Evolutionary conservation across 2,329 filamentous ascomycete species (phyloP), one percentile per base, ranked within the genome.

Genomic region (Diaporthe australafricana): DNA sequence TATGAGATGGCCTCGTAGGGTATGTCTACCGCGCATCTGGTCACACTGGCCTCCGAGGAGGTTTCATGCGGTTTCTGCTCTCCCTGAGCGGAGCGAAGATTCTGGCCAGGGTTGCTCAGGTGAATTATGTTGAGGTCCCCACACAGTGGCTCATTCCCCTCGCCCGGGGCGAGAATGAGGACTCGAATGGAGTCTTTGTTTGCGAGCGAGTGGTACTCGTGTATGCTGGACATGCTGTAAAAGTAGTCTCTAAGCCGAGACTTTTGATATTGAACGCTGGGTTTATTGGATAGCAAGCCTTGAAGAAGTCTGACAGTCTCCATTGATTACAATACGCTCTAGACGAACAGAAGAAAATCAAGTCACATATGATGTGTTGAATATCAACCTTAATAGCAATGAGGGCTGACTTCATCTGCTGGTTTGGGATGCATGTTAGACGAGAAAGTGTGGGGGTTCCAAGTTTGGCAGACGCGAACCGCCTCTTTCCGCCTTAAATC

Each of bases 1-100:
- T 71, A 71, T 3, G 70, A 71, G 1, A 71, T 47, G 6, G 62
- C 70, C 22, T 68, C 70, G 6, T 56, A 71, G 4, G 52, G 7
- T 16, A 14, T 38, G 0, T 35, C 52, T 14, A 30, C 16, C 1
- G 30, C 35, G 17, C 20, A 55, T 9, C 30, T 38, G 52, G 6
- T 17, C 14, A 53, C 14, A 6, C 20, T 3, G 6, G 50, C 2
- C 6, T 3, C 17, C 7, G 50, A 11, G 3, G 50, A 53, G 5
- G 27, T 53, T 9, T 20, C 9, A 1, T 3, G 52, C 1, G 27
- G 52, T 55, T 35, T 32, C 5, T n/a, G 27, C 30, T 1, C 52
- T 32, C 17, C 6, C 8, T 35, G 52, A 2, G 17, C 17, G 12
- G 52, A 35, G 7, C 7, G 16, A n/a, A 35, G 16, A 9, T 5